Evolutionary conservation across 2,329 filamentous ascomycete species (phyloP), one percentile per base, ranked within the genome.

Genomic region (Microdochium paspali): DNA sequence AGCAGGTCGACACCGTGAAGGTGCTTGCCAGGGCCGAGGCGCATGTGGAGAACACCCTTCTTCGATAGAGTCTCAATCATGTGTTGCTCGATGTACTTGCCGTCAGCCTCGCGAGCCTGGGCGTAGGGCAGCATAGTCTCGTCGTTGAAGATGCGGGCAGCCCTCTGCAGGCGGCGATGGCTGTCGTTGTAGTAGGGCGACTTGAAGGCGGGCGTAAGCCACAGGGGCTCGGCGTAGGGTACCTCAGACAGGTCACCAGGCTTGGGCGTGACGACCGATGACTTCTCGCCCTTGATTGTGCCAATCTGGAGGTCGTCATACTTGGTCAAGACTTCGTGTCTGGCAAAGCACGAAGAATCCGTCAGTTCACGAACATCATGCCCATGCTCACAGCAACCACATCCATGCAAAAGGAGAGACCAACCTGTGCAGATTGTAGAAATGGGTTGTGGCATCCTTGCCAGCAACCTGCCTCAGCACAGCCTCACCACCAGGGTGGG

Each of bases 351-450:
- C n/a, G n/a, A n/a, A n/a, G n/a, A n/a, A n/a, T n/a, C n/a, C n/a
- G n/a, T n/a, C n/a, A n/a, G n/a, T n/a, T n/a, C n/a, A n/a, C n/a
- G n/a, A n/a, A n/a, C n/a, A n/a, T n/a, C n/a, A n/a, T n/a, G n/a
- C n/a, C n/a, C n/a, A n/a, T n/a, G n/a, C n/a, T n/a, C n/a, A n/a
- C n/a, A n/a, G n/a, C n/a, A n/a, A n/a, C n/a, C n/a, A n/a, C n/a
- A n/a, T n/a, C n/a, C n/a, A n/a, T n/a, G n/a, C n/a, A n/a, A n/a
- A n/a, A n/a, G n/a, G n/a, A n/a, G n/a, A n/a, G n/a, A n/a, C n/a
- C n/a, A n/a, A n/a, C 24, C 89, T 76, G 69, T 95, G 90, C 46
- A 95, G 81, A 71, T 94, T 94, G 78, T 94, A 95, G 67, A 94
- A 95, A 48, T 84, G 85, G 30, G 76, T 70, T 2, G 89, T 95